These are phyloP conservation scores for Mortierella sp. DNA, from an alignment of 371 early-diverging fungal species.

Conservation along the genomic window DNA sequence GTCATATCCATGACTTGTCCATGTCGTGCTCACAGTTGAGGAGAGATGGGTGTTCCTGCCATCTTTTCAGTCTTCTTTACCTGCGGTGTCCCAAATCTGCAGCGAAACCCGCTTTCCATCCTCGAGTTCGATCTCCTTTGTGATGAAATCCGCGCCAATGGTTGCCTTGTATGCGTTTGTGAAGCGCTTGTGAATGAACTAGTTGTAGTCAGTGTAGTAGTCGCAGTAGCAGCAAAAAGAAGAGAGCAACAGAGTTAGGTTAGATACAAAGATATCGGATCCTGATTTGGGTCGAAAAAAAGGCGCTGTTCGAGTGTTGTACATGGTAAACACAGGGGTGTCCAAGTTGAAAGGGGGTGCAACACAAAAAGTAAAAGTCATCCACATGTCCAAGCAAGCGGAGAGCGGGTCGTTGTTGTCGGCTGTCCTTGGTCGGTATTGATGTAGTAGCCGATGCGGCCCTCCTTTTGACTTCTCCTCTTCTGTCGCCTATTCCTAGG, in stretches of 20 bases:
- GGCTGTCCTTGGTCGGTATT: background rate
- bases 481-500: background rate
- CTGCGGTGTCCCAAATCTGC: slow-evolving; percentile 86
- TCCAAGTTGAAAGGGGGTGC: background rate
- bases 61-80: slow-evolving; percentile 21
- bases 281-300: background rate
- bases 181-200: slow-evolving; percentile 95
- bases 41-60: background rate
- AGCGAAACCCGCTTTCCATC: slow-evolving; percentile 80
- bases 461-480: background rate
- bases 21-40: slow-evolving; percentile 1
- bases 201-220: slow-evolving; percentile 31
- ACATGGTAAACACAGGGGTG: background rate
- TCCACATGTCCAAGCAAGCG: background rate
- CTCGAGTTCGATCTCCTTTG: slow-evolving; percentile 88
- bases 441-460: background rate
- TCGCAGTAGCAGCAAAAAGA: background rate
- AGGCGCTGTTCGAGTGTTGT: background rate
- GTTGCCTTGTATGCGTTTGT: slow-evolving; percentile 98
- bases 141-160: slow-evolving; percentile 98
- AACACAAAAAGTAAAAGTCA: background rate
- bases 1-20: background rate
- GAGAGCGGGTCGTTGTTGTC: background rate
- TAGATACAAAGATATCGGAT: background rate
- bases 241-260: background rate